A percentile compares a stretch with the other conserved stretches of the same genome.
phyloP scores from a whole-genome alignment of 2,329 filamentous ascomycete genomes.

The Nemania serpens region DNA sequence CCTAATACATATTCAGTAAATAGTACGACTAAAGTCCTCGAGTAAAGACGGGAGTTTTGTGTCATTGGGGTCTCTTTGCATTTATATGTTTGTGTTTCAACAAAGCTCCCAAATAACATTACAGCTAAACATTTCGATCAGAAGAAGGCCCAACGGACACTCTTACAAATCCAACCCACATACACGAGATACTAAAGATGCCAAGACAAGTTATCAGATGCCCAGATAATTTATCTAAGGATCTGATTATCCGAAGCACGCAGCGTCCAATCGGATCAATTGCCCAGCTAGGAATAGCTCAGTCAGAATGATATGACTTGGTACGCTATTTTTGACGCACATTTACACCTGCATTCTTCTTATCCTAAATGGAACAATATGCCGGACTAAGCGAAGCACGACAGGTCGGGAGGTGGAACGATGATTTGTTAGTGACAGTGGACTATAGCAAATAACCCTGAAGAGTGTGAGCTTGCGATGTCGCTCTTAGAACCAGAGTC shows the following conservation, averaged over 20 bases:
- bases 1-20: too few species aligned
- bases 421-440: background rate
- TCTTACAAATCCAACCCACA: too few species aligned
- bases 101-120: too few species aligned
- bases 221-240: background rate
- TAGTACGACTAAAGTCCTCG: too few species aligned
- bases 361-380: too few species aligned
- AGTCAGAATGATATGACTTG: background rate
- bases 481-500: background rate
- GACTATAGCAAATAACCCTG: background rate
- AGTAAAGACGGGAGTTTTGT: too few species aligned
- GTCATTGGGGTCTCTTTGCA: too few species aligned
- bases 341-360: too few species aligned
- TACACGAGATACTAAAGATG: background rate
- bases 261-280: background rate
- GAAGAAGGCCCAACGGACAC: too few species aligned
- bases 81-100: too few species aligned
- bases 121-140: too few species aligned
- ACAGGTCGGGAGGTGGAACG: background rate
- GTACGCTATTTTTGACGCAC: background rate
- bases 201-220: background rate
- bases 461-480: background rate
- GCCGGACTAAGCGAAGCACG: background rate
- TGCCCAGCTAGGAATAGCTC: background rate
- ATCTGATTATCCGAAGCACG: background rate